phyloP scores from a whole-genome alignment of 139 green algal species.

The Nannochloris sp. region DNA sequence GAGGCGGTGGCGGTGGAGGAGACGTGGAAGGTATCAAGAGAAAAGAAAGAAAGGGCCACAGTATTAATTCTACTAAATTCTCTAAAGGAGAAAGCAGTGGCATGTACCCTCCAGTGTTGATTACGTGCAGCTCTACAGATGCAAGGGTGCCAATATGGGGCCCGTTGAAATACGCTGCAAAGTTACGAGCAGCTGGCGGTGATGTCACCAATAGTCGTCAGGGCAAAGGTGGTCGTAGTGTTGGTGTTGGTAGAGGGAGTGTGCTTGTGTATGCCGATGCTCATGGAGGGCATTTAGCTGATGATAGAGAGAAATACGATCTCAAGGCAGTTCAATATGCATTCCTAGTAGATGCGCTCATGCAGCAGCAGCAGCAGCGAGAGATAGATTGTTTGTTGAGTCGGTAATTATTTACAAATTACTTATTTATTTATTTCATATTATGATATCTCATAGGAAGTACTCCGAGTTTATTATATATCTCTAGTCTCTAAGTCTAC shows the following conservation, averaged over 20 bases:
- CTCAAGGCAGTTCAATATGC: slow-evolving; percentile 18
- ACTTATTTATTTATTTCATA: too few relatives aligned
- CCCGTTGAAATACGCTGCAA: slow-evolving; percentile 10
- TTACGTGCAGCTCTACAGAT: slow-evolving; percentile 10
- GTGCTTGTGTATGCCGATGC: slow-evolving; percentile 15
- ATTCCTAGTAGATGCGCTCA: slow-evolving; percentile 3
- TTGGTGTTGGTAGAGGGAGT: too few relatives aligned
- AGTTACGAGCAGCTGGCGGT: background rate
- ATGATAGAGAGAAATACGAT: slow-evolving; percentile 2
- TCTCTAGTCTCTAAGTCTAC: too few relatives aligned
- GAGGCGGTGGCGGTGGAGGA: background rate
- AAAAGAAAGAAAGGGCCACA: background rate
- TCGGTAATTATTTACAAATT: too few relatives aligned
- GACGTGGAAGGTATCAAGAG: too few relatives aligned
- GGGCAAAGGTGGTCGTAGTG: too few relatives aligned
- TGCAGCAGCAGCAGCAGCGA: too few relatives aligned
- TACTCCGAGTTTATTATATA: too few relatives aligned
- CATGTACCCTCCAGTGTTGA: slow-evolving; percentile 15
- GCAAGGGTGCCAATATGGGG: slow-evolving; percentile 22
- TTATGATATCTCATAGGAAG: too few relatives aligned
- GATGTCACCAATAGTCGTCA: background rate
- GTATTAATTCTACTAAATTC: background rate
- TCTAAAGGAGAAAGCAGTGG: background rate
- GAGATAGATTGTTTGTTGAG: too few relatives aligned
- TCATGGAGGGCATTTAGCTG: slow-evolving; percentile 18